Evolutionary conservation across 2,329 filamentous ascomycete genomes (phyloP).

Genomic region (Penicillium crustosum): DNA sequence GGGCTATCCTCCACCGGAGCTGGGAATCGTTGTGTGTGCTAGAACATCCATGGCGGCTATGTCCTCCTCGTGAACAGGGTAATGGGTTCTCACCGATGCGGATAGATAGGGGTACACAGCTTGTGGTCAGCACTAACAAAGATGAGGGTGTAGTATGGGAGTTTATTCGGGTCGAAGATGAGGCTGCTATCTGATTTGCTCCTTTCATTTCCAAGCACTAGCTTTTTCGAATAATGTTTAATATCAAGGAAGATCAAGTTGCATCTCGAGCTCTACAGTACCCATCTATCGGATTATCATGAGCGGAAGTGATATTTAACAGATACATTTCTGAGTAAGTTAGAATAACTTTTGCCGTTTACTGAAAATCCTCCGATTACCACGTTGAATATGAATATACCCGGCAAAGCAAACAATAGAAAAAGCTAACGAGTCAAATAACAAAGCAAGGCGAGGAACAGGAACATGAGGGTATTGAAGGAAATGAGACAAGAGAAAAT

Average conservation of each 20-base stretch:
- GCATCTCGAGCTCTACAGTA: neutral
- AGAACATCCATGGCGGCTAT: neutral
- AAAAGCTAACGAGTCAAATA: neutral
- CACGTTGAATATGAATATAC: neutral
- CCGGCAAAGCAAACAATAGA: neutral
- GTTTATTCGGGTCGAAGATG: neutral
- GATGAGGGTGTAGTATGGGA: neutral
- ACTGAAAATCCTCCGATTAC: neutral
- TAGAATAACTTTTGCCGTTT: constrained; percentile 1
- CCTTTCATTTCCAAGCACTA: too few relatives aligned
- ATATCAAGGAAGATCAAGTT: neutral
- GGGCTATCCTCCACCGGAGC: neutral
- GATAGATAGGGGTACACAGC: accelerated
- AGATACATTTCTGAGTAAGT: neutral
- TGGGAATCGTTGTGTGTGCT: neutral
- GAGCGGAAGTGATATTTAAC: neutral
- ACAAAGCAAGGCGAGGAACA: neutral
- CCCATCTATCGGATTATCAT: neutral
- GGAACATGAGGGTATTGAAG: constrained; percentile 8
- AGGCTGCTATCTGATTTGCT: neutral
- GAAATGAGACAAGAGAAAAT: neutral
- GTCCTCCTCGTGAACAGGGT: neutral
- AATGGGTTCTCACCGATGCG: neutral
- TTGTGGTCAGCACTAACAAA: neutral
- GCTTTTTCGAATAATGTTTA: too few relatives aligned